phyloP scores from a whole-genome alignment of 2,329 filamentous ascomycete genomes.

The Fusarium lateritium region DNA sequence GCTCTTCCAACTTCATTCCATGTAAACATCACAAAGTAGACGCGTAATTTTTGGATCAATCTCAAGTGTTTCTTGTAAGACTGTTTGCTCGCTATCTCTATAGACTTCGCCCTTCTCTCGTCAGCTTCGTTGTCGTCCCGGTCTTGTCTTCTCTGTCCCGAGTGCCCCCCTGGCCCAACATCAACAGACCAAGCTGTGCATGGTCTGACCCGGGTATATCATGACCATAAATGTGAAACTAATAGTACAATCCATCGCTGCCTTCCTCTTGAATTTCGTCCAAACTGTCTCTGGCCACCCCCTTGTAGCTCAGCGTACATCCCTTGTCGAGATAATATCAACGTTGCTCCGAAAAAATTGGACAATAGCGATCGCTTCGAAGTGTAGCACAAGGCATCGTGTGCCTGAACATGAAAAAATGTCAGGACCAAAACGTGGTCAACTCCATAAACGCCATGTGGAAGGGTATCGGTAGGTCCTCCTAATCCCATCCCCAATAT shows the following conservation, averaged over 20 bases:
- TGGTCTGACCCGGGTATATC: constrained; percentile 47
- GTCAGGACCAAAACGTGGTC: constrained; percentile 28
- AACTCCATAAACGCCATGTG: constrained; percentile 47
- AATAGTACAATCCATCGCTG: constrained; percentile 43
- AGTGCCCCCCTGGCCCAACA: constrained; percentile 14
- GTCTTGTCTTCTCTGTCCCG: constrained; percentile 17
- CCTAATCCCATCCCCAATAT: constrained; percentile 37
- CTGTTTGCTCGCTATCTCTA: constrained; percentile 27
- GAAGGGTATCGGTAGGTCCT: constrained; percentile 51
- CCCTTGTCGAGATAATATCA: constrained; percentile 24
- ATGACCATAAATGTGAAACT: constrained; percentile 48
- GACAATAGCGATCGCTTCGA: constrained; percentile 44
- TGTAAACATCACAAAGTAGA: no score
- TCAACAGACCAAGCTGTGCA: constrained; percentile 35
- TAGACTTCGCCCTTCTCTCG: constrained; percentile 16
- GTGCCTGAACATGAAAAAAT: constrained; percentile 30
- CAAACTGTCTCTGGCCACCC: constrained; percentile 1
- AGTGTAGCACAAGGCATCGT: constrained; percentile 32
- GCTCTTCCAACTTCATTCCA: not conserved
- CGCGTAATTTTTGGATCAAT: constrained; percentile 6
- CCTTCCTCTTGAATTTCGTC: not conserved
- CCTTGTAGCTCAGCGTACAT: constrained; percentile 24
- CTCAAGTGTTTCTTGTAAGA: constrained; percentile 33
- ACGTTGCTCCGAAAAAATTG: constrained; percentile 16
- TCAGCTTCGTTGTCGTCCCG: constrained; percentile 25